Evolutionary conservation across 805 yeast genomes (phyloP), one percentile per base, ranked within the genome.

Genomic region (Starmerella potacharoeniae): DNA sequence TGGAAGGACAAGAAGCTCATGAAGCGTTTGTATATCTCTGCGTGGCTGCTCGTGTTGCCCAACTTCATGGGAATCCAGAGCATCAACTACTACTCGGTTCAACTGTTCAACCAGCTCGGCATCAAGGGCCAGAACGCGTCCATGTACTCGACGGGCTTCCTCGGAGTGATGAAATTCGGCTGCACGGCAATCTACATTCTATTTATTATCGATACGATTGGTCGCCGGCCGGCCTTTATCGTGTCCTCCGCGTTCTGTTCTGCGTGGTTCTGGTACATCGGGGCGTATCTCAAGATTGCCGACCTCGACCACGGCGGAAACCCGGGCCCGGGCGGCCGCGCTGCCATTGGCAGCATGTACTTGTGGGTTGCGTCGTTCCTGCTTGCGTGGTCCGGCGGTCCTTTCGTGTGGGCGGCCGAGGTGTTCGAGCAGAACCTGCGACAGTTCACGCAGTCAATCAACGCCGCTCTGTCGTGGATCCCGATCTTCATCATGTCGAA

Each of bases 21-120:
- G 36, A 50, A 44, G 35, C 54, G 57, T 4, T 5, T 54, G 53
- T 36, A 16, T 8, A 50, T 54, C 10, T 16, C 54, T 3, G 46
- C 42, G n/a, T 49, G 54, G 51, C 51, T 54, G 3, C 51, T 54
- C 2, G 47, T 50, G 10, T 39, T 54, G 33, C 57, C 53, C 10
- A 54, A 54, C 47, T 54, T 54, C 48, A 54, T 54, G 57, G 57
- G 57, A 9, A 54, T 54, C 22, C 57, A 54, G 31, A 43, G 54
- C 37, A 49, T 54, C 50, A 54, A 54, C 37, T 54, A 54, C 37
- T 54, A 54, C 36, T 50, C 54, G 4, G 51, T 44, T 6, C 50
- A 53, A 6, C 37, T 54, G 47, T 54, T 54, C 57, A 43, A 54
- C 17, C 54, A 49, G 28, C 48, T 54, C 28, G 57, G 57, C 10